Evolutionary conservation across 805 yeast genomes (phyloP).

Genomic region (Yamadazyma insecticola): DNA sequence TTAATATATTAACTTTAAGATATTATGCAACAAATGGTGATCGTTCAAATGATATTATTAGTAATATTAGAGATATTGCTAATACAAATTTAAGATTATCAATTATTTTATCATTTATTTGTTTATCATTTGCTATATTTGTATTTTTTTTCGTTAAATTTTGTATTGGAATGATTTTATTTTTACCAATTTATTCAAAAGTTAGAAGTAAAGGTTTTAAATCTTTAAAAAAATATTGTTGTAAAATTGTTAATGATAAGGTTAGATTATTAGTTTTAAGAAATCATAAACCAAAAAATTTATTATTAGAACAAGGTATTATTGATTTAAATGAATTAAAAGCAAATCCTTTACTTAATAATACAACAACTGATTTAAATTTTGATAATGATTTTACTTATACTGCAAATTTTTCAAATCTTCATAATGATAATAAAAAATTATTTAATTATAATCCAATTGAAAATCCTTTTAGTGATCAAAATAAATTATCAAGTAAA

Average conservation of each 20-base stretch:
- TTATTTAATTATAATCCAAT: conserved; percentile 7
- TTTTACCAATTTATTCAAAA: conserved; percentile 48
- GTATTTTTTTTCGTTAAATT: conserved; percentile 57
- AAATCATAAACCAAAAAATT: conserved; percentile 32
- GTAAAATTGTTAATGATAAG: conserved; percentile 51
- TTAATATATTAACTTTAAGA: conserved; percentile 67
- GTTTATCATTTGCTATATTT: conserved; percentile 73
- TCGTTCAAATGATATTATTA: conserved; percentile 36
- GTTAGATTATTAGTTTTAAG: conserved; percentile 49
- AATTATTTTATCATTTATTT: conserved; percentile 69
- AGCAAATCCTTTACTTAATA: conserved; percentile 23
- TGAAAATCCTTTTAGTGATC: conserved; percentile 11
- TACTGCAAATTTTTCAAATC: conserved; percentile 4
- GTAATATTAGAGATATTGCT: conserved; percentile 56
- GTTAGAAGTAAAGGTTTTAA: conserved; percentile 32
- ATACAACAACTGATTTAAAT: conserved; percentile 3
- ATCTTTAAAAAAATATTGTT: conserved; percentile 58
- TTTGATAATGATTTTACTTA: conserved; percentile 8
- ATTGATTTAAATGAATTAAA: conserved; percentile 19
- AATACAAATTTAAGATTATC: conserved; percentile 59
- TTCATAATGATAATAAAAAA: conserved; percentile 14
- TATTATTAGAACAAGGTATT: conserved; percentile 27
- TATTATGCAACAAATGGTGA: conserved; percentile 48
- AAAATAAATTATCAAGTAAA: conserved; percentile 2
- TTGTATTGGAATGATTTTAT: conserved; percentile 47